phyloP scores from a whole-genome alignment of 306 rosid genomes.

The Malus sylvestris region DNA sequence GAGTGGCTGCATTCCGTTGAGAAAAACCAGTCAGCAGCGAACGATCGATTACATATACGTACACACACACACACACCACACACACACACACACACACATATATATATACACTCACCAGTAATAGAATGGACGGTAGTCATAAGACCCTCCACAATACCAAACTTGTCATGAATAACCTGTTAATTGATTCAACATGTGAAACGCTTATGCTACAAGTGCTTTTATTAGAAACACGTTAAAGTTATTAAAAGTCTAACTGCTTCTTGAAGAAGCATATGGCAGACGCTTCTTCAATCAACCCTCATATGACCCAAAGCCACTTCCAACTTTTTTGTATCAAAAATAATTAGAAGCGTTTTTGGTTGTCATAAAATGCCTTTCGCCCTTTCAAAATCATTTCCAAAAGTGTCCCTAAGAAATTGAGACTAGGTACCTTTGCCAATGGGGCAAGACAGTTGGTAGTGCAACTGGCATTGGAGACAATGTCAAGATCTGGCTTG shows the following conservation, averaged over 20 bases:
- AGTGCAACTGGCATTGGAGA: constrained; percentile 93
- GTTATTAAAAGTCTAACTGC: too few relatives aligned
- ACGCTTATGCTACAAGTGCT: too few relatives aligned
- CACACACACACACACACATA: too few relatives aligned
- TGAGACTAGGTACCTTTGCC: constrained; percentile 52
- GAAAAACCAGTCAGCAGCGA: neutral
- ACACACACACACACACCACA: neutral
- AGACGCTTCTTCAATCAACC: too few relatives aligned
- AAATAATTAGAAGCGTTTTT: too few relatives aligned
- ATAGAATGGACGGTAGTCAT: constrained; percentile 84
- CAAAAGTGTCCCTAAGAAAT: neutral
- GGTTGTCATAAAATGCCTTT: too few relatives aligned
- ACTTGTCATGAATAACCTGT: constrained; percentile 80
- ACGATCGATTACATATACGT: neutral
- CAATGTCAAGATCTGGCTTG: constrained; percentile 62
- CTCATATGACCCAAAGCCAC: too few relatives aligned
- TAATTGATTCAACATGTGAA: neutral
- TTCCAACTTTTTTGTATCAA: too few relatives aligned
- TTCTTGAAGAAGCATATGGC: too few relatives aligned
- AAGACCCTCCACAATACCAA: constrained; percentile 93
- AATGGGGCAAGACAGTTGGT: constrained; percentile 96
- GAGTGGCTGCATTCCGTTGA: constrained; percentile 52
- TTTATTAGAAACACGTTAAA: too few relatives aligned
- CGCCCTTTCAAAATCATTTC: too few relatives aligned
- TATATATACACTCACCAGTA: constrained; percentile 40